Percentiles rank a stretch among this genome's conserved stretches.
Evolutionary conservation across 768 basidiomycete genomes (phyloP).

Genomic region (Termitomyces sp.): DNA sequence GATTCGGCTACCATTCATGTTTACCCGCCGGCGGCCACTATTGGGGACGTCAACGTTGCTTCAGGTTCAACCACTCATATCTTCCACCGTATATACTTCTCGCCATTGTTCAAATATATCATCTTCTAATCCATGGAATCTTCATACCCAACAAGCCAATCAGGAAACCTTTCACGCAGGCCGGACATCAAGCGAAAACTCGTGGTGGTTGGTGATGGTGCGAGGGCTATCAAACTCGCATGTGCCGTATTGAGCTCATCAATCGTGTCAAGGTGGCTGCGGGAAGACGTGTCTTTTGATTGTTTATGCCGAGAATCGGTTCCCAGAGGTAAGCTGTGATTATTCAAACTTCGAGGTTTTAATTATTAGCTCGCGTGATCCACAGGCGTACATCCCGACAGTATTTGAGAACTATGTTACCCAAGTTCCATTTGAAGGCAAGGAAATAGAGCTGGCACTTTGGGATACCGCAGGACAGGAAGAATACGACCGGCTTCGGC

Average conservation of each 20-base stretch:
- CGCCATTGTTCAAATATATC: conserved; percentile 3
- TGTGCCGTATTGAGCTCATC: conserved; percentile 9
- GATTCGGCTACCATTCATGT: conserved; percentile 6
- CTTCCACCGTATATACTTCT: not conserved
- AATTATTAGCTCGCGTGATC: conserved; percentile 15
- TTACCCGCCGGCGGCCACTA: not conserved
- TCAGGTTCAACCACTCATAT: not conserved
- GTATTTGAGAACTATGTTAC: conserved; percentile 95
- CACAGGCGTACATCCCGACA: conserved; percentile 85
- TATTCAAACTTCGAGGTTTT: conserved; percentile 7
- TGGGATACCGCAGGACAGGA: conserved; percentile 99
- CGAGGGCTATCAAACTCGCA: conserved; percentile 19
- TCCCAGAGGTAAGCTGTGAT: conserved; percentile 70
- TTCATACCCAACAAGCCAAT: conserved; percentile 19
- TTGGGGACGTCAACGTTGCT: not conserved
- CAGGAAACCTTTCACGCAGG: conserved; percentile 34
- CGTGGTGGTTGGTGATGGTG: conserved; percentile 85
- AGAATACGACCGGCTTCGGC: conserved; percentile 88
- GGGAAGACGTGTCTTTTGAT: conserved; percentile 95
- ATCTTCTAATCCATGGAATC: conserved; percentile 19
- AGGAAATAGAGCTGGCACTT: conserved; percentile 90
- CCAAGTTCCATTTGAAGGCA: conserved; percentile 79
- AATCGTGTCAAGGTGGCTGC: conserved; percentile 56
- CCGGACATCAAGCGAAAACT: conserved; percentile 85
- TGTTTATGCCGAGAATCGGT: conserved; percentile 94